phyloP scores from a whole-genome alignment of 768 basidiomycete species.

The Solioccasus polychromus region DNA sequence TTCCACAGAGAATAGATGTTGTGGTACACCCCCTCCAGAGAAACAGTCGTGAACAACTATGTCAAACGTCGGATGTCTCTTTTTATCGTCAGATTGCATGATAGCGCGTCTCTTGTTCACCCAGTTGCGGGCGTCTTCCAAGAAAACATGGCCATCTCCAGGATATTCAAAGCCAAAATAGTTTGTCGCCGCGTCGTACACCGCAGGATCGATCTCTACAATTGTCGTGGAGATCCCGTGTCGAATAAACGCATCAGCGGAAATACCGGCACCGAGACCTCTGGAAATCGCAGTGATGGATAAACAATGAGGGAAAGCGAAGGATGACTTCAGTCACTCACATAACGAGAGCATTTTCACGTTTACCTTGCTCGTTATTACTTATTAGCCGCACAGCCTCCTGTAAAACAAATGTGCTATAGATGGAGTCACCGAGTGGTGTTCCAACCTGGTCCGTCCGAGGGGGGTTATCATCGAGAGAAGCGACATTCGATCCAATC shows the following conservation, averaged over 20 bases:
- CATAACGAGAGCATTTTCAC: conserved; percentile 70
- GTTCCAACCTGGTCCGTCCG: conserved; percentile 51
- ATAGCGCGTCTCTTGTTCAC: conserved; percentile 41
- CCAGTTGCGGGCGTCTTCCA: conserved; percentile 78
- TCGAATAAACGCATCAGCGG: conserved; percentile 68
- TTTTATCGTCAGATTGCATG: conserved; percentile 21
- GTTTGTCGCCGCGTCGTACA: conserved; percentile 75
- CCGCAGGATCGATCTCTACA: conserved; percentile 91
- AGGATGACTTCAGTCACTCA: conserved; percentile 33
- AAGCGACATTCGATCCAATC: conserved; percentile 53
- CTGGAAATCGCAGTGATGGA: conserved; percentile 37
- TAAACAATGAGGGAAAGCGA: conserved; percentile 9
- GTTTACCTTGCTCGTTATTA: conserved; percentile 40
- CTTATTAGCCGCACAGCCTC: conserved; percentile 77
- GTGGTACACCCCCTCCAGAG: conserved; percentile 88
- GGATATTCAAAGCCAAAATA: conserved; percentile 81
- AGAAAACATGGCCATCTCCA: conserved; percentile 54
- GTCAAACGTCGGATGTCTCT: conserved; percentile 44
- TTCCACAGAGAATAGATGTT: conserved; percentile 78
- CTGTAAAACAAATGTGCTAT: conserved; percentile 81
- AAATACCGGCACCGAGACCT: conserved; percentile 85
- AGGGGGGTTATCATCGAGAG: conserved; percentile 40
- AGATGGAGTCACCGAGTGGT: conserved; percentile 74
- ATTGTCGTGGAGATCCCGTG: conserved; percentile 74
- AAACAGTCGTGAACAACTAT: conserved; percentile 90